Percentiles rank a stretch among this genome's conserved stretches.
Conservation (phyloP, 306 rosid genomes). For the Dryas octopetala region DNA sequence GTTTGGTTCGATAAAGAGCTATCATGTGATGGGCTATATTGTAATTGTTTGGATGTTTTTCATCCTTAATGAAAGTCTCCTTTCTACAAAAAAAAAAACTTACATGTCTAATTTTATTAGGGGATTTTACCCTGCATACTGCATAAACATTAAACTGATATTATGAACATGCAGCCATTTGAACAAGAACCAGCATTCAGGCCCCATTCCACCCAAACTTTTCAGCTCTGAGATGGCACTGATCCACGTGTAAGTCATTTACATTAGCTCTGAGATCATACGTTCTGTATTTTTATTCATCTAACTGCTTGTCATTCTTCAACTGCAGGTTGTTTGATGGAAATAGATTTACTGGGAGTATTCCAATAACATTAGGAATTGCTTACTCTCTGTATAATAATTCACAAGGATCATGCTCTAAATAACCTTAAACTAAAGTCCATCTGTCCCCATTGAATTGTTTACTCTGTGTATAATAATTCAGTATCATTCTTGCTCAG, state of each 20-base stretch:
- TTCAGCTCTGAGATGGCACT: conserved; percentile 72
- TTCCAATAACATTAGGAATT: conserved; percentile 68
- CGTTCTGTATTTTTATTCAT: background rate
- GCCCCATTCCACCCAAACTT: conserved; percentile 59
- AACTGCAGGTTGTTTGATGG: conserved; percentile 64
- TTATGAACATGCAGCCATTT: conserved; percentile 67
- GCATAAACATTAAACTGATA: background rate
- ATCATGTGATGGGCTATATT: no score
- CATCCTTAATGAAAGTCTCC: no score
- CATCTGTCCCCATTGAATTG: no score
- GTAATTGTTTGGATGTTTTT: no score
- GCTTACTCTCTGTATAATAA: background rate
- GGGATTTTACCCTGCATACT: background rate
- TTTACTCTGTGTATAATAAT: no score
- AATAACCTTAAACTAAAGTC: no score
- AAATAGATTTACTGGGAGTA: conserved; percentile 51
- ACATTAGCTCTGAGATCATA: background rate
- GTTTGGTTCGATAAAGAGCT: no score
- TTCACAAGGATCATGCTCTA: no score
- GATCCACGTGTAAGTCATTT: conserved; percentile 66
- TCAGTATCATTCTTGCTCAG: no score
- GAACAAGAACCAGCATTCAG: conserved; percentile 82
- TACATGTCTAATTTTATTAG: background rate
- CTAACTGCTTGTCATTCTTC: conserved; percentile 14
- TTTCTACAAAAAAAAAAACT: no score